These are phyloP conservation scores for Fusarium verticillioides DNA, from an alignment of 2,329 filamentous ascomycete genomes.

Conservation along the genomic window DNA sequence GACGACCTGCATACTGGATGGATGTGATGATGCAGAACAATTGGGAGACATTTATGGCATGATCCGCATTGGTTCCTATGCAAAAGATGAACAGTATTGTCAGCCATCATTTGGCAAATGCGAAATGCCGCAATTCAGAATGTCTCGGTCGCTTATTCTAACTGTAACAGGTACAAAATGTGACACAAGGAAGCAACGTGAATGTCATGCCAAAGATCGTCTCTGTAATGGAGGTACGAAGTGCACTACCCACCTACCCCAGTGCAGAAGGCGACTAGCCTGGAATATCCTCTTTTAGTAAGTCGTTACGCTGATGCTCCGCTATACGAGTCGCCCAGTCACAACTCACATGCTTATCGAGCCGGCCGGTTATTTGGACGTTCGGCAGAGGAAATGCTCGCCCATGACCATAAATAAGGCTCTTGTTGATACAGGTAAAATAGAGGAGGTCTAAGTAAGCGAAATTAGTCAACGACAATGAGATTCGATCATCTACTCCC, in stretches of 20 bases:
- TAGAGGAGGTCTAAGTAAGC: rapidly evolving
- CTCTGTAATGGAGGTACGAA: no score
- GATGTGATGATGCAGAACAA: neutral
- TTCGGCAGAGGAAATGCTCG: rapidly evolving
- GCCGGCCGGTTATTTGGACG: rapidly evolving
- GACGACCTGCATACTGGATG: neutral
- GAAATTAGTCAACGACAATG: neutral
- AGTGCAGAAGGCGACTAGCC: neutral
- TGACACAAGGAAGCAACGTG: neutral
- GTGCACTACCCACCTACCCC: no score
- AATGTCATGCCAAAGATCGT: no score
- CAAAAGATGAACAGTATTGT: rapidly evolving
- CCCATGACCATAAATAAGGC: neutral
- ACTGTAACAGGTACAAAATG: neutral
- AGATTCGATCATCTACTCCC: rapidly evolving
- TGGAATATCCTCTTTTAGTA: neutral
- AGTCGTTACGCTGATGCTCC: neutral
- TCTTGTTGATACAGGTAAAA: rapidly evolving
- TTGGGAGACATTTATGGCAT: neutral
- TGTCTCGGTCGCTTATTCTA: neutral
- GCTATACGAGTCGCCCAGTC: neutral
- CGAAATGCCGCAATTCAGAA: neutral
- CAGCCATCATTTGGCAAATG: rapidly evolving
- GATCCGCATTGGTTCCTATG: rapidly evolving
- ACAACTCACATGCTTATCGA: neutral